phyloP scores from a whole-genome alignment of 192 early-diverging fungal species.

The Backusella liffmaniae region DNA sequence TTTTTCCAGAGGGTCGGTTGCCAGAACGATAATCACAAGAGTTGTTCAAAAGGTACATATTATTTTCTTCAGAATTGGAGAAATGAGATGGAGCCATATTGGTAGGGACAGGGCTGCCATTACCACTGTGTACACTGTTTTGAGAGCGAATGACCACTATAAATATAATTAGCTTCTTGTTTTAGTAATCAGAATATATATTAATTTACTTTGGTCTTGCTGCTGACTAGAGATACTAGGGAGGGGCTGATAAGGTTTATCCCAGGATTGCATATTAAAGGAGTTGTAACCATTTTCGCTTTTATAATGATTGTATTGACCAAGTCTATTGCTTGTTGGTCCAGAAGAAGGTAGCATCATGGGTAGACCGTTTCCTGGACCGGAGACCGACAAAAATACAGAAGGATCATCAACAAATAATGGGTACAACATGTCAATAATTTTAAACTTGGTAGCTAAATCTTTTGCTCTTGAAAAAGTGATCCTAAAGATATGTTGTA shows the following conservation, averaged over 20 bases:
- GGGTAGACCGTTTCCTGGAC: not conserved
- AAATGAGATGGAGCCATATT: not conserved
- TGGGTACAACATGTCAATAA: conserved; percentile 67
- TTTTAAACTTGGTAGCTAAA: conserved; percentile 68
- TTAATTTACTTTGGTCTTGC: conserved; percentile 16
- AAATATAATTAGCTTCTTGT: not conserved
- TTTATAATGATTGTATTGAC: not conserved
- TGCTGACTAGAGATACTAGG: conserved; percentile 14
- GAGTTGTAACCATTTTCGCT: not conserved
- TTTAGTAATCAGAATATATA: no score
- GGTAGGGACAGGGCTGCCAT: conserved; percentile 25
- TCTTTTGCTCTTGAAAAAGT: conserved; percentile 61
- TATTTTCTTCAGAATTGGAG: conserved; percentile 12
- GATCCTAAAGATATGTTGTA: conserved; percentile 40
- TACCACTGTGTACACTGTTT: conserved; percentile 15
- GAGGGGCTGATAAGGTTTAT: conserved; percentile 20
- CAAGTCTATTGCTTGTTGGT: not conserved
- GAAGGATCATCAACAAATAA: conserved; percentile 73
- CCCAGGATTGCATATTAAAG: conserved; percentile 22
- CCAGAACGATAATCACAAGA: conserved; percentile 26
- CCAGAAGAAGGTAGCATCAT: conserved; percentile 1
- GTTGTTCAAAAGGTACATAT: conserved; percentile 26
- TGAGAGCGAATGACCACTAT: conserved; percentile 10
- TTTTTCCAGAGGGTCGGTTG: not conserved
- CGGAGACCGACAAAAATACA: conserved; percentile 51